Percentiles rank a stretch among this genome's conserved stretches.
Evolutionary conservation across 2,329 filamentous ascomycete genomes (phyloP).

Genomic region (Epichloe coenophiala): DNA sequence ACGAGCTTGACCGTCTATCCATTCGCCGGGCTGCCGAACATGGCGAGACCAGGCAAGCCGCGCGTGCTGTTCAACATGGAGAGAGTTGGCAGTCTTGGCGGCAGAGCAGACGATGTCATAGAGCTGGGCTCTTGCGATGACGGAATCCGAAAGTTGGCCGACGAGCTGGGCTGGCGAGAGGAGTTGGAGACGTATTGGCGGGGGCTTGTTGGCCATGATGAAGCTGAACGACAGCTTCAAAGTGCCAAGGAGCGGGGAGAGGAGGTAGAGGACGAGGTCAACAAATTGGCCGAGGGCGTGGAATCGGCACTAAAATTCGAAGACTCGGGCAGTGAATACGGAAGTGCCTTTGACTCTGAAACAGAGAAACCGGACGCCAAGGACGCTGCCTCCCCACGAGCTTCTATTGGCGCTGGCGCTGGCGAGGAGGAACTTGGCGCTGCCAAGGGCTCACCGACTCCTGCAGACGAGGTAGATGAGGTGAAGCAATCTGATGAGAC

Average conservation of each 20-base stretch:
- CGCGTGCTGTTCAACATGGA: slow-evolving; percentile 82
- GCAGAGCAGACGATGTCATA: slow-evolving; percentile 70
- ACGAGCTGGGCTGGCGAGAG: slow-evolving; percentile 69
- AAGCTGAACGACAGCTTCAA: slow-evolving; percentile 35
- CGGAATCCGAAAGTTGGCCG: slow-evolving; percentile 65
- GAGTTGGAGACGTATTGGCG: slow-evolving; percentile 72
- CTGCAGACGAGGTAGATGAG: neutral
- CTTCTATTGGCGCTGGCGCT: neutral
- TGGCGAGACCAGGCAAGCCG: slow-evolving; percentile 49
- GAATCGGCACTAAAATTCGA: slow-evolving; percentile 21
- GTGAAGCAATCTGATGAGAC: neutral
- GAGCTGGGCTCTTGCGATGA: slow-evolving; percentile 71
- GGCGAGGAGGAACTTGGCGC: neutral
- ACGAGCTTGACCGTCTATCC: slow-evolving; percentile 81
- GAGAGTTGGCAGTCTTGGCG: slow-evolving; percentile 65
- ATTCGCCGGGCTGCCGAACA: slow-evolving; percentile 66
- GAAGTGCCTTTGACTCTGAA: neutral
- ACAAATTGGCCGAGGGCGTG: slow-evolving; percentile 23
- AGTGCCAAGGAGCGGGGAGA: slow-evolving; percentile 16
- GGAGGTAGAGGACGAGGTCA: slow-evolving; percentile 31
- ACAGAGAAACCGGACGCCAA: too few species aligned
- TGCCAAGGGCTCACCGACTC: neutral
- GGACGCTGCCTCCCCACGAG: neutral
- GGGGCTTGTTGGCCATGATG: slow-evolving; percentile 46
- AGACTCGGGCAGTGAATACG: slow-evolving; percentile 5